phyloP scores from a whole-genome alignment of 2,329 filamentous ascomycete species.

The Colletotrichum costaricense region DNA sequence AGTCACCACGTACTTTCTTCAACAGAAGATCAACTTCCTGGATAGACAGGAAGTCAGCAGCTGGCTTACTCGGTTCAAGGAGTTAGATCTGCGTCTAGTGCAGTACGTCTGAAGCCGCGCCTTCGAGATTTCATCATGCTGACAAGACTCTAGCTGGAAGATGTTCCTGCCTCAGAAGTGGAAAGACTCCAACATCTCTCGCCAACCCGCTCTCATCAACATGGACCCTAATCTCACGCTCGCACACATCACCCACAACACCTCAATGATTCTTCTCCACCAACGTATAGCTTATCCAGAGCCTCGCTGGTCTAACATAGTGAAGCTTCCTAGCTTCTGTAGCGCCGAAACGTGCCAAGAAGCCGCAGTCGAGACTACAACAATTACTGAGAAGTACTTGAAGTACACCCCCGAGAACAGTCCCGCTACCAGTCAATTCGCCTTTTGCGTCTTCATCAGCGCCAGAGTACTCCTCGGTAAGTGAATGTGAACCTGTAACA shows the following conservation, averaged over 20 bases:
- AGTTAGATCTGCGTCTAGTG: slow-evolving; percentile 57
- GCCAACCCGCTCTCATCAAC: slow-evolving; percentile 38
- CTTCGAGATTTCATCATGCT: neutral
- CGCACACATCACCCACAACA: slow-evolving; percentile 61
- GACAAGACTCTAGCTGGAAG: slow-evolving; percentile 46
- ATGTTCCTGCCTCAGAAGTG: slow-evolving; percentile 56
- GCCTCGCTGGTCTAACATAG: slow-evolving; percentile 42
- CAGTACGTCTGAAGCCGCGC: slow-evolving; percentile 42
- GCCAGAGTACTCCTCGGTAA: slow-evolving; percentile 52
- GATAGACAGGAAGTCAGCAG: slow-evolving; percentile 53
- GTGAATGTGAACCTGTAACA: neutral
- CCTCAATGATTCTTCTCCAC: slow-evolving; percentile 61
- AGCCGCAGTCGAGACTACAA: slow-evolving; percentile 57
- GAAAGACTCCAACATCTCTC: slow-evolving; percentile 48
- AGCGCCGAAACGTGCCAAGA: slow-evolving; percentile 61
- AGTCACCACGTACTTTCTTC: slow-evolving; percentile 57
- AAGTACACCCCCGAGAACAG: slow-evolving; percentile 45
- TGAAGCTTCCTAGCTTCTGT: slow-evolving; percentile 53
- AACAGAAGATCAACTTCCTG: slow-evolving; percentile 52
- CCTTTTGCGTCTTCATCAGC: slow-evolving; percentile 59
- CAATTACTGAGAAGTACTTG: slow-evolving; percentile 58
- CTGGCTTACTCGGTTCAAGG: slow-evolving; percentile 60
- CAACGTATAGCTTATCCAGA: slow-evolving; percentile 59
- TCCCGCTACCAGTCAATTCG: slow-evolving; percentile 51
- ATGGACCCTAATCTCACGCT: slow-evolving; percentile 63